Evolutionary conservation across 2,329 filamentous ascomycete genomes (phyloP).

Genomic region (Aspergillus nomiae): DNA sequence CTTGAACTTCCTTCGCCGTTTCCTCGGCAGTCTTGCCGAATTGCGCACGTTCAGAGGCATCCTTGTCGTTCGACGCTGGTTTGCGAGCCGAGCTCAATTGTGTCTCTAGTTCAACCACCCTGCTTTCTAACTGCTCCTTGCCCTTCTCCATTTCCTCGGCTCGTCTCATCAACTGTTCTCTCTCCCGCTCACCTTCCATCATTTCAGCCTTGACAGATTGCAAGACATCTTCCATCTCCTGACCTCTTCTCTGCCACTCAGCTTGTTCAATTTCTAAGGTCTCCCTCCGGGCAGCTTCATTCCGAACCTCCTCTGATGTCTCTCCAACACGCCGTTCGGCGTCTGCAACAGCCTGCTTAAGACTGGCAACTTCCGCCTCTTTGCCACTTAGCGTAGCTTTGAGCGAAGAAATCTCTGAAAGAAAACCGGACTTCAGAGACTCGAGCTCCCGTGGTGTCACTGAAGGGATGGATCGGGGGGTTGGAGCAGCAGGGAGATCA

Average conservation of each 20-base stretch:
- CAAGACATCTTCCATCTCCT: conserved; percentile 82
- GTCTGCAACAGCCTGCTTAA: conserved; percentile 85
- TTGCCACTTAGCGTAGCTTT: conserved; percentile 89
- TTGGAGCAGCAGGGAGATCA: conserved; percentile 90
- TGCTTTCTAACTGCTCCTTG: conserved; percentile 48
- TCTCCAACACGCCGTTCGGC: conserved; percentile 91
- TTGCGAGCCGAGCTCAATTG: conserved; percentile 47
- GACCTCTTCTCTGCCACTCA: conserved; percentile 79
- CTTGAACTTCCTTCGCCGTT: conserved; percentile 70
- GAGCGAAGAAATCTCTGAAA: conserved; percentile 92
- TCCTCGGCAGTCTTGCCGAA: conserved; percentile 48
- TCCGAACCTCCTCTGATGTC: conserved; percentile 78
- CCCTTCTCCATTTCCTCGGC: conserved; percentile 73
- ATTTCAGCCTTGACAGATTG: conserved; percentile 81
- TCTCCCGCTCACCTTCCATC: conserved; percentile 73
- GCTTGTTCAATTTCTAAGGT: conserved; percentile 73
- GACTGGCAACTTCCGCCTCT: conserved; percentile 83
- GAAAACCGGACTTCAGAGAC: conserved; percentile 83
- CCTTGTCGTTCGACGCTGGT: conserved; percentile 25
- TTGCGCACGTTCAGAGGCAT: conserved; percentile 32
- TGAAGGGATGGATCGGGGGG: conserved; percentile 85
- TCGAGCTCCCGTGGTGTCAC: conserved; percentile 92
- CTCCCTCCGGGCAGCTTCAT: conserved; percentile 71
- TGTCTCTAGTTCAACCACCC: conserved; percentile 49
- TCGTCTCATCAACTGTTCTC: conserved; percentile 74